Evolutionary conservation across 2,329 filamentous ascomycete species (phyloP).

Genomic region (Fusarium domesticum): DNA sequence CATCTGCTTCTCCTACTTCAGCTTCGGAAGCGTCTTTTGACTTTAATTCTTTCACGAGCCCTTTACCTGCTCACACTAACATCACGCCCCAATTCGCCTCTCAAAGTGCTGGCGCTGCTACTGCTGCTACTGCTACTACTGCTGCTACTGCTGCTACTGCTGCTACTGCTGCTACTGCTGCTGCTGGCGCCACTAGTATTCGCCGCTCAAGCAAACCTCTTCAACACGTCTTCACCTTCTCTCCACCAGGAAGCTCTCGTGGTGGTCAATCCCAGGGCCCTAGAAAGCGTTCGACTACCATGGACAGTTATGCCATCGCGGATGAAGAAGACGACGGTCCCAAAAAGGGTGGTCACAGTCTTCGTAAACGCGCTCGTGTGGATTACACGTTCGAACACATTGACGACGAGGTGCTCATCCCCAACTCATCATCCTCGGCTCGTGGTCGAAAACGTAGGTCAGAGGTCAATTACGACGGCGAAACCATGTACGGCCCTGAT

Average conservation of each 20-base stretch:
- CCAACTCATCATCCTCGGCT: constrained; percentile 34
- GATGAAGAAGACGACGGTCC: constrained; percentile 50
- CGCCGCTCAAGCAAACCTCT: constrained; percentile 36
- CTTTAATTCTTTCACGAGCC: constrained; percentile 32
- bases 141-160: too few relatives aligned
- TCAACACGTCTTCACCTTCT: constrained; percentile 38
- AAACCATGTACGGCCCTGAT: constrained; percentile 31
- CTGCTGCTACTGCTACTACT: too few relatives aligned
- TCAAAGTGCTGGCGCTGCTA: too few relatives aligned
- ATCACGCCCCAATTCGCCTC: constrained; percentile 31
- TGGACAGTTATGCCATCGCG: constrained; percentile 39
- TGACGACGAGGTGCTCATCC: constrained; percentile 44
- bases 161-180: too few relatives aligned
- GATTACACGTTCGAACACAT: constrained; percentile 56
- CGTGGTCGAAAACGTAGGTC: constrained; percentile 39
- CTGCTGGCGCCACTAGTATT: constrained; percentile 24
- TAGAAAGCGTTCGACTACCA: constrained; percentile 45
- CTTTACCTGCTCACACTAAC: constrained; percentile 33
- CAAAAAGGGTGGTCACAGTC: constrained; percentile 57
- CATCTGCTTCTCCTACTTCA: constrained; percentile 36
- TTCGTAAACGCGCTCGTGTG: constrained; percentile 54
- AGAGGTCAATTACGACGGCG: constrained; percentile 35
- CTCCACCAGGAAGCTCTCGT: constrained; percentile 33
- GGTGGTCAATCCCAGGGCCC: constrained; percentile 29
- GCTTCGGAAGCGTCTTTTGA: constrained; percentile 33